These are phyloP conservation scores for Rhodomyrtus psidioides DNA, from an alignment of 441 rosid species.

Conservation along the genomic window DNA sequence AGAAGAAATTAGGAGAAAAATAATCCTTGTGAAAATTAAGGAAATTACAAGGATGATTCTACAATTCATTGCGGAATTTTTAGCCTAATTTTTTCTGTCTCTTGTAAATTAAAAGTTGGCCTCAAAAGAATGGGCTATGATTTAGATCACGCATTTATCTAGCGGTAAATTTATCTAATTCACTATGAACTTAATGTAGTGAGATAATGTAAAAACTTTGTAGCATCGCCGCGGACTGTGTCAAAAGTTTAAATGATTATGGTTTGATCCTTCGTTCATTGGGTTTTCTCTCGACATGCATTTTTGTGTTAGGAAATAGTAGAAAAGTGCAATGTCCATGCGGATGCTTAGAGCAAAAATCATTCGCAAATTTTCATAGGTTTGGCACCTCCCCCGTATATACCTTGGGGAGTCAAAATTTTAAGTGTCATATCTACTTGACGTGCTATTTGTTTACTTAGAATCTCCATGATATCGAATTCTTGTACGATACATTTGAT, in stretches of 20 bases:
- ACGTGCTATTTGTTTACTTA: neutral
- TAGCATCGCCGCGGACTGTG: rapidly evolving
- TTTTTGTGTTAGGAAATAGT: neutral
- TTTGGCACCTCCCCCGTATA: neutral
- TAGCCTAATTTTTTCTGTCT: neutral
- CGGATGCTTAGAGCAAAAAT: neutral
- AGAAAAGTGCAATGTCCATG: neutral
- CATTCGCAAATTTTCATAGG: neutral
- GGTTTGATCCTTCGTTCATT: neutral
- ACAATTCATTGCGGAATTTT: neutral
- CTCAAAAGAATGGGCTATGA: neutral
- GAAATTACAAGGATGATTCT: neutral
- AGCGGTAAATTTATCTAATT: neutral
- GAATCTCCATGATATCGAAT: neutral
- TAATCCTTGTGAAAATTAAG: neutral
- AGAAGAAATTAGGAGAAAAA: neutral
- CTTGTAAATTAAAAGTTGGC: neutral
- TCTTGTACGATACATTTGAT: neutral
- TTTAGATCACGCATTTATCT: neutral
- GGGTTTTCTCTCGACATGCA: neutral
- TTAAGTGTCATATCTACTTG: neutral
- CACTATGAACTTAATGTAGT: neutral
- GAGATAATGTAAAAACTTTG: neutral
- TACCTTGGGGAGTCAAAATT: neutral
- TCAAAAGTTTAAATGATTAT: neutral